Conservation (phyloP, 805 yeast species). For the Komagataella mondaviorum region DNA sequence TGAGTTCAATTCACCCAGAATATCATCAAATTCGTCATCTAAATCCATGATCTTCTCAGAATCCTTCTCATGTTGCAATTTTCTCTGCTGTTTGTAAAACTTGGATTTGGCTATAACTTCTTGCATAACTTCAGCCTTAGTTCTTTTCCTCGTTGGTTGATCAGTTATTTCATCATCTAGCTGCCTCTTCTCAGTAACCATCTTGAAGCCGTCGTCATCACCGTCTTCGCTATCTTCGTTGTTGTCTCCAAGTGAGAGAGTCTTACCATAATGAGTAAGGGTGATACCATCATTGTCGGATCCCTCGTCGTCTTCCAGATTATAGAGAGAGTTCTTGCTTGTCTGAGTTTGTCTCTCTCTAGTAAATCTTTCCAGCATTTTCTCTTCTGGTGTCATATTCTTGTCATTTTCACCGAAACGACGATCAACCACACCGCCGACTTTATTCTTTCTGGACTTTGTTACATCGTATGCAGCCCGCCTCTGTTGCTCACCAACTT, state of each 20-base stretch:
- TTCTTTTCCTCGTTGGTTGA: slow-evolving; percentile 43
- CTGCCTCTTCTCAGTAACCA: slow-evolving; percentile 19
- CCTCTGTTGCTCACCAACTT: slow-evolving; percentile 53
- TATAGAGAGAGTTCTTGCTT: slow-evolving; percentile 48
- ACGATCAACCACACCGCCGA: slow-evolving; percentile 71
- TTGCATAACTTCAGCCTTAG: slow-evolving; percentile 77
- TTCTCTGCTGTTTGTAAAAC: slow-evolving; percentile 64
- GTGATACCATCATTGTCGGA: slow-evolving; percentile 26
- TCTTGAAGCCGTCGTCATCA: slow-evolving; percentile 18
- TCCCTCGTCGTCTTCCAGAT: slow-evolving; percentile 57
- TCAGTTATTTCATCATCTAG: slow-evolving; percentile 13
- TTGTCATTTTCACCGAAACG: slow-evolving; percentile 84
- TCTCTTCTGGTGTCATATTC: slow-evolving; percentile 71
- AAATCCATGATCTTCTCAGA: slow-evolving; percentile 51
- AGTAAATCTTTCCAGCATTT: slow-evolving; percentile 90
- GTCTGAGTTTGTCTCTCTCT: slow-evolving; percentile 62
- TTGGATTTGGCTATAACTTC: slow-evolving; percentile 78
- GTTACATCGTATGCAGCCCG: slow-evolving; percentile 49
- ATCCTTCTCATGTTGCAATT: slow-evolving; percentile 42
- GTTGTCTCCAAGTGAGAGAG: slow-evolving; percentile 46
- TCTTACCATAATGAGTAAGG: slow-evolving; percentile 72
- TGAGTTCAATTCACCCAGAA: slow-evolving; percentile 39
- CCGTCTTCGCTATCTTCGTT: slow-evolving; percentile 27
- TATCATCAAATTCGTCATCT: slow-evolving; percentile 63
- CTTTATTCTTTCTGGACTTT: slow-evolving; percentile 49